Base-by-base conservation (phyloP, 192 early-diverging fungal genomes). In the Physocladia obscura region DNA sequence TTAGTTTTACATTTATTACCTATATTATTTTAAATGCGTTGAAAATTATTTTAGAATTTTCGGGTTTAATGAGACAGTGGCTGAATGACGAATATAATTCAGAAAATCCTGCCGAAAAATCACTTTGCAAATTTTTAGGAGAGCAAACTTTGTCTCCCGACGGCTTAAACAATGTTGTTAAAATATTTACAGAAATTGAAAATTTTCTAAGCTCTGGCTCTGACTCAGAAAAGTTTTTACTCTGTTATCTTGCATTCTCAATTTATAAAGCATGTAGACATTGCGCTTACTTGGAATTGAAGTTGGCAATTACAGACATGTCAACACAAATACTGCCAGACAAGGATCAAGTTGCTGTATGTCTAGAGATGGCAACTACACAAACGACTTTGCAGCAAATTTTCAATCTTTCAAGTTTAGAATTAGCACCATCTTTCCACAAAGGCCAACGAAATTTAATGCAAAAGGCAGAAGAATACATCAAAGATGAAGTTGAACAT, bases 331-430 rank as follows among this genome's bases (percentile, higher is more conserved):
- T 74, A 57, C 56, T 81, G 13, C 74, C 77, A 19, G 79, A 81
- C 24, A 19, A 38, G 1, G 79, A 81, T 48, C 79, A 81, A 58
- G 79, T 81, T 11, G 79, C 79, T 2, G 79, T 81, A 21, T 31
- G 68, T 27, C 44, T 81, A 22, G 79, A 81, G 48, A 81, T 81
- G 79, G 68, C 67, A 17, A 81, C 79, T 0, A 82, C 79, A 0
- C 77, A 82, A 22, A 21, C 31, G 4, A 79, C 74, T 37, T 32
- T 81, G 8, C 44, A 49, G 3, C 26, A 40, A 5, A 34, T 81
- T 2, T 81, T 78, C 57, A 67, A 67, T 29, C n/a, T 77, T n/a
- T 76, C 55, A 34, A 63, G 55, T 36, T 38, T 74, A 39, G 36
- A 76, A 34, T 54, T 81, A 3, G 38, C 76, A 13, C 32, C 36